Base-by-base conservation (phyloP, 768 basidiomycete genomes). In the Leccinum barrowsii region DNA sequence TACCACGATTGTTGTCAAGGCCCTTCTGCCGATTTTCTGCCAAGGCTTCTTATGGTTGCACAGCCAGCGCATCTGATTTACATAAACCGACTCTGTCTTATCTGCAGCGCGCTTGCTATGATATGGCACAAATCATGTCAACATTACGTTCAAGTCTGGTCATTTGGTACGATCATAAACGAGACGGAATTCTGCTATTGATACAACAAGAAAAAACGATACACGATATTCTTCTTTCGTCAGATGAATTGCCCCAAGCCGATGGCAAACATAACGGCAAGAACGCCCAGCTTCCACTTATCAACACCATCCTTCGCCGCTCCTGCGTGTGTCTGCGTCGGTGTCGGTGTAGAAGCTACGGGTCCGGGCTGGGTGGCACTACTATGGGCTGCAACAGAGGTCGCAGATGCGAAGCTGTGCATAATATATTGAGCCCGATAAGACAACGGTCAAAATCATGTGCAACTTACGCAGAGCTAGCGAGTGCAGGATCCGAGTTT, bases 391-490 rank as follows among this genome's bases (percentile, higher is more conserved):
- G 80, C 78, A 4, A 68, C 78, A 5, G 82, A 80, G 3, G 82
- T 77, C n/a, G 80, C 79, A 17, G 83, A 83, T n/a, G 67, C 61
- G 17, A 60, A 72, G 1, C 78, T 78, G 22, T 21, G 28, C 15
- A 1, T 17, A 54, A 37, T 17, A 21, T 15, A 1, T 24, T 69
- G 34, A 54, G 51, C 22, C n/a, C 15, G 12, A 21, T 3, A 12
- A n/a, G 48, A 54, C 22, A 7, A 13, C 10, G 12, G 7, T 15
- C n/a, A 8, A 28, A 12, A 2, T 35, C 10, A 32, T 24, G n/a
- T 4, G 22, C 11, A 5, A 76, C 83, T 67, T 67, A 86, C 84
- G 84, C 85, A 56, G 80, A 77, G 49, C 70, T 75, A 5, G 85
- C 86, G 1, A 77, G 79, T 5, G 63, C 61, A 8, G 75, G 48